Base-by-base conservation (phyloP, 2,329 filamentous ascomycete species). In the Epicoccum nigrum region DNA sequence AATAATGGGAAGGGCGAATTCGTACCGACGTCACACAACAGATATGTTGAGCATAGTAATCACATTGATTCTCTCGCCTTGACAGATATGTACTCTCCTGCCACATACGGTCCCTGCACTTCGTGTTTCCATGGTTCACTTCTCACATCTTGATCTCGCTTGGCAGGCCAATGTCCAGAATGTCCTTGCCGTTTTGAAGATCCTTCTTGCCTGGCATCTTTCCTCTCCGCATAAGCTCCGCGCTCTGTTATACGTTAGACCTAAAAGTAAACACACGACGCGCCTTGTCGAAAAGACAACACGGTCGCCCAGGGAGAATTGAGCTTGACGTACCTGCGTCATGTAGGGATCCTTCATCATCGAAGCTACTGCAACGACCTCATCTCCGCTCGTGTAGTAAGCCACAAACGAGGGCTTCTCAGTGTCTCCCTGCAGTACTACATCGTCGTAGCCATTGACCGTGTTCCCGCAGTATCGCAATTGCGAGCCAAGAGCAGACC, bases 391-490 rank as follows among this genome's bases (percentile, higher is more conserved):
- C 45, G 86, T 87, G 71, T 97, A 99, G 75, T 90, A 99, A 0
- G 91, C 93, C 5, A 88, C 86, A 68, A 96, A 99, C 68, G 91
- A 92, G 53, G 84, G 84, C 68, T 92, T 78, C 50, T 78, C 76
- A 4, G 71, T 85, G 61, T 89, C 83, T 11, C 93, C 93, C 42
- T 89, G 83, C 9, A 99, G 63, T 1, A 97, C 81, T 4, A 97
- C 68, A 63, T 95, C 92, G 69, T 99, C 94, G 78, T 85, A 97
- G 0, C 93, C 93, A 45, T 84, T 83, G 0, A 80, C 76, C 0
- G 92, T 91, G 77, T 93, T 94, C 11, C 94, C 94, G 68, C 92
- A 96, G 79, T 99, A 99, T 37, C 94, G 85, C 64, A 99, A 75
- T 76, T 99, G 94, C 5, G 86, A 83, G 4, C 92, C 91, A 4